A percentile compares a stretch with the other conserved stretches of the same genome.
Conservation (phyloP, 495 filamentous ascomycete species). For the Hypoxylon rickii region DNA sequence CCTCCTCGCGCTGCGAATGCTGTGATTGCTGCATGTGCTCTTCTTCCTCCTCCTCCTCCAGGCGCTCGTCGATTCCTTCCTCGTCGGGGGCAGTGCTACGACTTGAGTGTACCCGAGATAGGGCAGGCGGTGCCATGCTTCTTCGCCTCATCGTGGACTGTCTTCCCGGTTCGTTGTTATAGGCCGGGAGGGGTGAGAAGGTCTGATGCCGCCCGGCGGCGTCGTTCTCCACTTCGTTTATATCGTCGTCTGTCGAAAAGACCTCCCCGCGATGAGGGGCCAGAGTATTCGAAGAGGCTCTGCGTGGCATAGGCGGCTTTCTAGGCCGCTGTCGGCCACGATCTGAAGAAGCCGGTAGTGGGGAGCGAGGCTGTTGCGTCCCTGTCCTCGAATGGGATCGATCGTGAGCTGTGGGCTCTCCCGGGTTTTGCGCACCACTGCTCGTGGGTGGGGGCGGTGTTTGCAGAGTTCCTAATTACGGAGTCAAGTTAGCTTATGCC, state of each 20-base stretch:
- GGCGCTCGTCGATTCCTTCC: constrained; percentile 47
- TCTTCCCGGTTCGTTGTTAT: constrained; percentile 32
- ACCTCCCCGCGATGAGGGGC: constrained; percentile 80
- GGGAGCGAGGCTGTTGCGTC: constrained; percentile 46
- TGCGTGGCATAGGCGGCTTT: constrained; percentile 71
- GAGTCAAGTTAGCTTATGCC: constrained; percentile 26
- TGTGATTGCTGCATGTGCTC: constrained; percentile 24
- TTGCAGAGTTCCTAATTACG: constrained; percentile 41
- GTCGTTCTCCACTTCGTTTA: constrained; percentile 76
- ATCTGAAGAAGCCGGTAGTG: constrained; percentile 61
- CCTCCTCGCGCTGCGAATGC: constrained; percentile 46
- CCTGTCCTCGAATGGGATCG: constrained; percentile 38
- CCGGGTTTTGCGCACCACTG: constrained; percentile 27
- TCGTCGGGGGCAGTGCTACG: constrained; percentile 52
- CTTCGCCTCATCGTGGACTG: constrained; percentile 74
- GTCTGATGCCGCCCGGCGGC: constrained; percentile 36
- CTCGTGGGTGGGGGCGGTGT: constrained; percentile 34
- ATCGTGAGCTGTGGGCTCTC: constrained; percentile 39
- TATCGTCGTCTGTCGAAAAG: constrained; percentile 93
- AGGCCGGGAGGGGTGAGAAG: constrained; percentile 35
- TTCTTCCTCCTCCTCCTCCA: constrained; percentile 34
- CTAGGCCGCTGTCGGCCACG: constrained; percentile 62
- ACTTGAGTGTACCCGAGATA: constrained; percentile 62
- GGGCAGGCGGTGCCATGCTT: constrained; percentile 59
- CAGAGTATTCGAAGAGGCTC: constrained; percentile 73